Evolutionary conservation across 306 rosid species (phyloP).

Genomic region (Cicer judaicum): DNA sequence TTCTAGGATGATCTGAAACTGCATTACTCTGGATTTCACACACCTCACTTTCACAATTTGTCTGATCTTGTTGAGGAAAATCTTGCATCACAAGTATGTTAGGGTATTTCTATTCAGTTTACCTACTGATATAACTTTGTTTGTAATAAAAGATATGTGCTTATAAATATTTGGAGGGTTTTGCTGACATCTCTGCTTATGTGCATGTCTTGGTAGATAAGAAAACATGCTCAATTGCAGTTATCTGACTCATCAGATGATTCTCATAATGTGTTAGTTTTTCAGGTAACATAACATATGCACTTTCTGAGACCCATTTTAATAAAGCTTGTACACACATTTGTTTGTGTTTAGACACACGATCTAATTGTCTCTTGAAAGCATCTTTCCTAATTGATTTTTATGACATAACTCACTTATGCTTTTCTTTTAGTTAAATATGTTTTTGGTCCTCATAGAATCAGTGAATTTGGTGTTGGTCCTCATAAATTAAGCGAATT

Average conservation of each 20-base stretch:
- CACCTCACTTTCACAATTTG: constrained; percentile 85
- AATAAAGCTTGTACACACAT: constrained; percentile 1
- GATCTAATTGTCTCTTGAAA: constrained; percentile 17
- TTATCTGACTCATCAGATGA: constrained; percentile 72
- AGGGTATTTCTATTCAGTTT: constrained; percentile 26
- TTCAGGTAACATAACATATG: constrained; percentile 67
- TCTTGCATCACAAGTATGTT: constrained; percentile 76
- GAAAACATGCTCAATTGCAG: constrained; percentile 62
- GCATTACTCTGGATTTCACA: constrained; percentile 85
- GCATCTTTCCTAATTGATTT: constrained; percentile 33
- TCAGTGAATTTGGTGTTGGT: neutral
- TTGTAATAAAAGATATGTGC: constrained; percentile 5
- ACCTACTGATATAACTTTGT: constrained; percentile 14
- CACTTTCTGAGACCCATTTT: constrained; percentile 21
- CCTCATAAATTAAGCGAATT: neutral
- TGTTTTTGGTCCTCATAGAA: neutral
- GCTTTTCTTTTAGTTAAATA: constrained; percentile 18
- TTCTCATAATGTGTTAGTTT: constrained; percentile 77
- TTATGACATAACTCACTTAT: neutral
- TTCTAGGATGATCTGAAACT: constrained; percentile 74
- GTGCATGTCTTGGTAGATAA: constrained; percentile 56
- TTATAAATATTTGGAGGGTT: constrained; percentile 7
- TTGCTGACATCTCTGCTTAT: constrained; percentile 39
- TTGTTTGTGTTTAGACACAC: neutral
- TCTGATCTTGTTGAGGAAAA: constrained; percentile 81